Evolutionary conservation across 1,139 yeast species (phyloP).

Genomic region (Hansenula anomala): DNA sequence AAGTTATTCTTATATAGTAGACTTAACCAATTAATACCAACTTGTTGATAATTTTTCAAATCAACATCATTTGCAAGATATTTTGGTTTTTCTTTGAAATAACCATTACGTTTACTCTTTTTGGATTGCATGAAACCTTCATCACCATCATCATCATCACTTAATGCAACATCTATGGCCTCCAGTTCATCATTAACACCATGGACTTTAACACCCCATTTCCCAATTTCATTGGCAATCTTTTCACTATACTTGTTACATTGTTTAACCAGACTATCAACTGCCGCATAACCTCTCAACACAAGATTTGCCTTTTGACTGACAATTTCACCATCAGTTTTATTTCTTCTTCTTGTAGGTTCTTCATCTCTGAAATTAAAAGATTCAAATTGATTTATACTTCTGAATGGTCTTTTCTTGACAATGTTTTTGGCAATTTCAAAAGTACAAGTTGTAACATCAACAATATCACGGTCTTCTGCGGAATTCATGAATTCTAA

Average conservation of each 20-base stretch:
- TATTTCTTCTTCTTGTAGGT: conserved; percentile 25
- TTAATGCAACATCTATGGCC: conserved; percentile 41
- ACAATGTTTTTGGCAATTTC: conserved; percentile 62
- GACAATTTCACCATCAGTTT: conserved; percentile 69
- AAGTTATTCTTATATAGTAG: conserved; percentile 70
- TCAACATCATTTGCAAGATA: conserved; percentile 58
- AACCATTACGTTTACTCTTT: conserved; percentile 32
- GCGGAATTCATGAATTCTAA: conserved; percentile 78
- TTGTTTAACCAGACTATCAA: conserved; percentile 78
- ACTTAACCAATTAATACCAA: conserved; percentile 91
- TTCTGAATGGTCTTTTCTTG: conserved; percentile 59
- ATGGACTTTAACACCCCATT: conserved; percentile 80
- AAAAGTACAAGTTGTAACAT: conserved; percentile 68
- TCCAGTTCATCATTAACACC: conserved; percentile 58
- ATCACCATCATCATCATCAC: conserved; percentile 31
- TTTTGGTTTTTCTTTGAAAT: conserved; percentile 68
- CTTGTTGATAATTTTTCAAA: conserved; percentile 86
- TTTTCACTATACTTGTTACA: conserved; percentile 75
- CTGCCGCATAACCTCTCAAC: conserved; percentile 87
- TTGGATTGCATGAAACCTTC: conserved; percentile 26
- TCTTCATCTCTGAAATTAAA: conserved; percentile 40
- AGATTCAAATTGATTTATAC: conserved; percentile 53
- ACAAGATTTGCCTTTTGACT: conserved; percentile 68
- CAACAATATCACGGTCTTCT: conserved; percentile 68
- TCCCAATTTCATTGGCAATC: conserved; percentile 66